Conservation (phyloP, 1,284 basidiomycete genomes). For the Abortiporus biennis region DNA sequence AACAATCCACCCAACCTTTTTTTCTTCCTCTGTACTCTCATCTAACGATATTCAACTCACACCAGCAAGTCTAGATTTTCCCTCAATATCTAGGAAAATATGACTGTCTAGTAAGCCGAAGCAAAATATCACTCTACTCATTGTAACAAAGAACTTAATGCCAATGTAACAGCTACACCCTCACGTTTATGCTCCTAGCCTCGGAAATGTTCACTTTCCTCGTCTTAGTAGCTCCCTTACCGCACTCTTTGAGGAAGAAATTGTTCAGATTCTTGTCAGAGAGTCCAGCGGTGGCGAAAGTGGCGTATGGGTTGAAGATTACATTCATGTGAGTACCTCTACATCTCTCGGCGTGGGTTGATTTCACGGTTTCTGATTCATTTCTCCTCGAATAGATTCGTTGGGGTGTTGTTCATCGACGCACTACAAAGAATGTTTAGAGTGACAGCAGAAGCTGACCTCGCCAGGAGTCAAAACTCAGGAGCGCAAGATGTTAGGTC, state of each 20-base stretch:
- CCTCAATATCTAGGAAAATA: background rate
- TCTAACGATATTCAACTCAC: too few relatives aligned
- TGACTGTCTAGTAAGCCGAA: background rate
- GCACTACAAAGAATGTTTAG: slow-evolving; percentile 92
- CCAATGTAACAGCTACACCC: slow-evolving; percentile 46
- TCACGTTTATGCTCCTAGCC: slow-evolving; percentile 74
- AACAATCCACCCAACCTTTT: too few relatives aligned
- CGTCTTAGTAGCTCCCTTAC: slow-evolving; percentile 70
- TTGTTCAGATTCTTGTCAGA: slow-evolving; percentile 76
- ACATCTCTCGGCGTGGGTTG: background rate
- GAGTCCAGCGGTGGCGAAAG: slow-evolving; percentile 61
- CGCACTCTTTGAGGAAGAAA: slow-evolving; percentile 64
- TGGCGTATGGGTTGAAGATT: slow-evolving; percentile 84
- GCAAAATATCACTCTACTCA: background rate
- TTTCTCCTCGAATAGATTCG: slow-evolving; percentile 53
- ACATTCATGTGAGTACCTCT: slow-evolving; percentile 76
- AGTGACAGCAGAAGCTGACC: slow-evolving; percentile 71
- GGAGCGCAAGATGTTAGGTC: slow-evolving; percentile 63
- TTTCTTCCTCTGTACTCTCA: too few relatives aligned
- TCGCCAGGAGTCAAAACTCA: slow-evolving; percentile 54
- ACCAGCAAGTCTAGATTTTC: too few relatives aligned
- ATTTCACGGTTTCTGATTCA: too few relatives aligned
- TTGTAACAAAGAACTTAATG: background rate
- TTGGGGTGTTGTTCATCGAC: slow-evolving; percentile 82
- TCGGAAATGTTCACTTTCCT: slow-evolving; percentile 78